Evolutionary conservation across 345 rosid species (phyloP).

Genomic region (Triadica sebifera): DNA sequence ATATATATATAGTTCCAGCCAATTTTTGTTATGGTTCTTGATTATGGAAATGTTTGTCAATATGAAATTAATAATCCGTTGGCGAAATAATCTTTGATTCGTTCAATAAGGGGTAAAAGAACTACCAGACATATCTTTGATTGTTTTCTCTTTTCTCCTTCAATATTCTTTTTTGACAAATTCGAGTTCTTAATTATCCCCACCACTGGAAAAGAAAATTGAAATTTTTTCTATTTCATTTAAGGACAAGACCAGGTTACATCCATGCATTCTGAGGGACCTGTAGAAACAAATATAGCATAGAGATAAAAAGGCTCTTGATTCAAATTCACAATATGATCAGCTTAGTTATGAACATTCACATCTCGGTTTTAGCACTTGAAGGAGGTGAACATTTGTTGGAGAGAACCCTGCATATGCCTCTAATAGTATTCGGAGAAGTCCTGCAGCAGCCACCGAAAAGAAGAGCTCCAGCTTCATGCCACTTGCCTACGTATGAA

Average conservation of each 20-base stretch:
- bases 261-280: background rate
- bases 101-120: too few relatives aligned
- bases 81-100: too few relatives aligned
- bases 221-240: conserved; percentile 5
- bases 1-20: too few relatives aligned
- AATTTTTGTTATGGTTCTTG: too few relatives aligned
- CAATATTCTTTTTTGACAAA: background rate
- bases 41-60: too few relatives aligned
- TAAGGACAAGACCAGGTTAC: background rate
- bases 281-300: background rate
- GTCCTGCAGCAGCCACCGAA: conserved; percentile 96
- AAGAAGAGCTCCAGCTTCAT: conserved; percentile 67
- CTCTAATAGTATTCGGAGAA: conserved; percentile 74
- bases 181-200: too few relatives aligned
- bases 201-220: background rate
- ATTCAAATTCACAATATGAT: background rate
- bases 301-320: background rate
- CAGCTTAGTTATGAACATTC: background rate
- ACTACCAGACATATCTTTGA: too few relatives aligned
- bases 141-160: too few relatives aligned
- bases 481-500: conserved; percentile 66
- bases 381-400: conserved; percentile 27
- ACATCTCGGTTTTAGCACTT: conserved; percentile 14
- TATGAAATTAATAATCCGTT: too few relatives aligned
- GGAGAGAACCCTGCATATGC: conserved; percentile 50